Percentiles rank a stretch among this genome's conserved stretches.
phyloP scores from a whole-genome alignment of 2,329 filamentous ascomycete genomes.

The Pseudocercospora pini-densiflorae region DNA sequence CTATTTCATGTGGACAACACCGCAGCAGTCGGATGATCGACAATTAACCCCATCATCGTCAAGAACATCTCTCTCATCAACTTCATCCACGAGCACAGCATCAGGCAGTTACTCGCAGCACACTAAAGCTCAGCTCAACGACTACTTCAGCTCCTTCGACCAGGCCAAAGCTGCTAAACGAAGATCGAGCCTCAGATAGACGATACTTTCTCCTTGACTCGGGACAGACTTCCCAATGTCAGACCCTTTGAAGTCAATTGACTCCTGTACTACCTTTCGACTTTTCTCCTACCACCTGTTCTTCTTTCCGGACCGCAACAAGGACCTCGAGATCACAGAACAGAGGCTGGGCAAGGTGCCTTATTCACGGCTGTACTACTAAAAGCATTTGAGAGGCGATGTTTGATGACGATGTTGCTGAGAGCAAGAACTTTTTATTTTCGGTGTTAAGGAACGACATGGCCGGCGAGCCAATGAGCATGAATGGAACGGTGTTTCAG shows the following conservation, averaged over 20 bases:
- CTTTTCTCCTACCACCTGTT: background rate
- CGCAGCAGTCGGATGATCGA: slow-evolving; percentile 39
- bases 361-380: slow-evolving; percentile 28
- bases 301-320: slow-evolving; percentile 8
- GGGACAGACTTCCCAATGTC: background rate
- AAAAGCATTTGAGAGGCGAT: slow-evolving; percentile 30
- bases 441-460: slow-evolving; percentile 16
- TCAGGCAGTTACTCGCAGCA: slow-evolving; percentile 69
- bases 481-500: slow-evolving; percentile 21
- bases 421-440: slow-evolving; percentile 14
- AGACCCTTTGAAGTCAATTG: slow-evolving; percentile 4
- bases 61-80: slow-evolving; percentile 79
- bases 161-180: slow-evolving; percentile 68
- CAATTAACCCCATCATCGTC: slow-evolving; percentile 69
- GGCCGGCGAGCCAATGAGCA: slow-evolving; percentile 28
- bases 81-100: slow-evolving; percentile 36
- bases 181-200: slow-evolving; percentile 39
- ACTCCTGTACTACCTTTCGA: slow-evolving; percentile 10
- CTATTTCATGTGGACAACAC: slow-evolving; percentile 28
- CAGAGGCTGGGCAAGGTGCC: slow-evolving; percentile 17
- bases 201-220: background rate
- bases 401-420: slow-evolving; percentile 25
- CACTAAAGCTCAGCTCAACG: slow-evolving; percentile 77
- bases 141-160: slow-evolving; percentile 89
- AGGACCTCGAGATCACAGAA: slow-evolving; percentile 21